These are phyloP conservation scores for Candida pseudoglaebosa DNA, from an alignment of 805 yeast genomes.

Conservation along the genomic window DNA sequence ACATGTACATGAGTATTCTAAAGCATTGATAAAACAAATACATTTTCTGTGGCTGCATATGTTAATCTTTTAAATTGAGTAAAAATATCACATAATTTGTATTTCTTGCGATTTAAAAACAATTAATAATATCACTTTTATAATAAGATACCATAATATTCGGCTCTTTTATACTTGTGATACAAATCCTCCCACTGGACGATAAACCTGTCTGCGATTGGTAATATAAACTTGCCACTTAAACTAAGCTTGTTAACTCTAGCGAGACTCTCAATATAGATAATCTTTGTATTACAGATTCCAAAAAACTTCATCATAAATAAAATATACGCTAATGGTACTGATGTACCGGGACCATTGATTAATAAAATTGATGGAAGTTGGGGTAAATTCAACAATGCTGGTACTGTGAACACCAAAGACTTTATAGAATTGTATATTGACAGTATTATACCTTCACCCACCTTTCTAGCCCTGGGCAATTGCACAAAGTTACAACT, in stretches of 20 bases:
- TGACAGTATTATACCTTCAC: constrained; percentile 49
- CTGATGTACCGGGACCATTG: constrained; percentile 84
- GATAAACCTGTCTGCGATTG: constrained; percentile 69
- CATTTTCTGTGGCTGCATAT: too few species aligned
- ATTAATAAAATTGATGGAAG: constrained; percentile 45
- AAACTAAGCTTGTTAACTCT: constrained; percentile 72
- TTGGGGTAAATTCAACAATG: constrained; percentile 23
- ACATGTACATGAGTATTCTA: too few species aligned
- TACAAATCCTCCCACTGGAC: constrained; percentile 85
- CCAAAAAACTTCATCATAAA: constrained; percentile 49
- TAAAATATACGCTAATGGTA: constrained; percentile 60
- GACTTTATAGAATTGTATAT: constrained; percentile 42
- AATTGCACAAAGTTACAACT: constrained; percentile 27
- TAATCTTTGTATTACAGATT: constrained; percentile 47
- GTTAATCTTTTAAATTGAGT: background rate
- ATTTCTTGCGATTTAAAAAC: too few species aligned
- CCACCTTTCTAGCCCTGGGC: constrained; percentile 59
- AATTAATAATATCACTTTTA: constrained; percentile 27
- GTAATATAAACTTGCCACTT: constrained; percentile 68
- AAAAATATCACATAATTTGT: background rate
- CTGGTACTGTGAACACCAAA: constrained; percentile 21
- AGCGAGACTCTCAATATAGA: constrained; percentile 86
- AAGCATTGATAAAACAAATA: too few species aligned
- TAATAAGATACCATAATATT: constrained; percentile 74
- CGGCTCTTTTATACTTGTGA: constrained; percentile 52